phyloP scores from a whole-genome alignment of 2,329 filamentous ascomycete species.

The Nemania diffusa region DNA sequence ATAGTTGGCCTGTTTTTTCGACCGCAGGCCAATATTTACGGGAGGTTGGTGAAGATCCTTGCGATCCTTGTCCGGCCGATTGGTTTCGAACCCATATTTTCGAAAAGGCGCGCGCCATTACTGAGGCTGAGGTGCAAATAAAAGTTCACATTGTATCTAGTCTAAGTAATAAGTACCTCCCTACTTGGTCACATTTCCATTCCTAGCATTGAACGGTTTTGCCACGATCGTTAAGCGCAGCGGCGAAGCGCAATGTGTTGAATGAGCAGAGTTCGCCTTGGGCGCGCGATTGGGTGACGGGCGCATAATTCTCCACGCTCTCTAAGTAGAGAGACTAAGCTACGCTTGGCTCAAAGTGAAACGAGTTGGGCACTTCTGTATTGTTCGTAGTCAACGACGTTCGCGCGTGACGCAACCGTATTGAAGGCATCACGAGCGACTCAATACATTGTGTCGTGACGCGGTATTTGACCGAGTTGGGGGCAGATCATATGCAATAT shows the following conservation, averaged over 20 bases:
- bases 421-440: conserved; percentile 19
- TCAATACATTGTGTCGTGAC: conserved; percentile 28
- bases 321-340: neutral
- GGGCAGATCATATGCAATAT: conserved; percentile 24
- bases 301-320: conserved; percentile 3
- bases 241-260: conserved; percentile 30
- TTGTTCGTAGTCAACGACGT: neutral
- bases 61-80: conserved; percentile 30
- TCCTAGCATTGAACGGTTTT: neutral
- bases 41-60: conserved; percentile 36
- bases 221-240: conserved; percentile 3
- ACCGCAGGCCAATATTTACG: conserved; percentile 39
- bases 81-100: conserved; percentile 20
- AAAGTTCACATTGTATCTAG: conserved; percentile 13
- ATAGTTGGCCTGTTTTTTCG: conserved; percentile 36
- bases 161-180: too few species aligned
- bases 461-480: conserved; percentile 24
- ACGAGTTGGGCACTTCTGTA: neutral
- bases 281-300: conserved; percentile 44
- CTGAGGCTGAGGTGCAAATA: conserved; percentile 18
- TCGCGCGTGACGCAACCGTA: conserved; percentile 18
- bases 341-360: conserved; percentile 25
- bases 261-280: conserved; percentile 40
- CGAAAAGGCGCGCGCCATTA: conserved; percentile 30
- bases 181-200: conserved; percentile 19